Conservation (phyloP, 2,329 filamentous ascomycete species). For the Corynespora cassiicola region DNA sequence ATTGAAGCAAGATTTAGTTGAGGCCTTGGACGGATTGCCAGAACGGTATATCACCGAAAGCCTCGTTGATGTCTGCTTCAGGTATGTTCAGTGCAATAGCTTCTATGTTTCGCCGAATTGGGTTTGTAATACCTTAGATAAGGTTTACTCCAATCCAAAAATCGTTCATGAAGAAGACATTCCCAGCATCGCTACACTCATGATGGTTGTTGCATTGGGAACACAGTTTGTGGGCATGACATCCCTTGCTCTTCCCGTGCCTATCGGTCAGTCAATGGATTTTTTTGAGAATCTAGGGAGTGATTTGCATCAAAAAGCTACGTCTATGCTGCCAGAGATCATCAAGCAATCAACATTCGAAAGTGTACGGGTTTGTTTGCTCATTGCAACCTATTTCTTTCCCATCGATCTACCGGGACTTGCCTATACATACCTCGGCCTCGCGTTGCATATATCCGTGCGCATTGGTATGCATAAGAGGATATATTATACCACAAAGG, state of each 20-base stretch:
- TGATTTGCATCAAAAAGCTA: conserved; percentile 63
- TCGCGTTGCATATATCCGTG: conserved; percentile 63
- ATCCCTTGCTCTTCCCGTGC: too few relatives aligned
- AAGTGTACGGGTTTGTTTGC: conserved; percentile 63
- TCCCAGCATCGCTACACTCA: conserved; percentile 46
- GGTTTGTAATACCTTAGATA: conserved; percentile 45
- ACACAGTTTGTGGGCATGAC: conserved; percentile 50
- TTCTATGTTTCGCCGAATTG: conserved; percentile 51
- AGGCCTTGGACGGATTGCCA: conserved; percentile 25
- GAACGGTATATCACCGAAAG: conserved; percentile 51
- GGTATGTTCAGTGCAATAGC: conserved; percentile 51
- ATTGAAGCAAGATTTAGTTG: too few relatives aligned
- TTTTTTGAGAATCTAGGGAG: conserved; percentile 62
- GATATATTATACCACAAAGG: conserved; percentile 55
- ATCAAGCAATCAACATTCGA: conserved; percentile 63
- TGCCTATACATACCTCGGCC: conserved; percentile 63
- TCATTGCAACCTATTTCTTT: conserved; percentile 62
- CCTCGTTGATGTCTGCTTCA: conserved; percentile 50
- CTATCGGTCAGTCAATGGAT: too few relatives aligned
- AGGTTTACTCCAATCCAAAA: conserved; percentile 45
- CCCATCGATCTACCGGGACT: conserved; percentile 63
- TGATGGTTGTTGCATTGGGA: conserved; percentile 50
- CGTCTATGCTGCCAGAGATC: conserved; percentile 61
- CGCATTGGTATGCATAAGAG: conserved; percentile 66
- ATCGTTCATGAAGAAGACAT: conserved; percentile 45